phyloP scores from a whole-genome alignment of 164 flowering plant genomes.

The Vitis cinerea region DNA sequence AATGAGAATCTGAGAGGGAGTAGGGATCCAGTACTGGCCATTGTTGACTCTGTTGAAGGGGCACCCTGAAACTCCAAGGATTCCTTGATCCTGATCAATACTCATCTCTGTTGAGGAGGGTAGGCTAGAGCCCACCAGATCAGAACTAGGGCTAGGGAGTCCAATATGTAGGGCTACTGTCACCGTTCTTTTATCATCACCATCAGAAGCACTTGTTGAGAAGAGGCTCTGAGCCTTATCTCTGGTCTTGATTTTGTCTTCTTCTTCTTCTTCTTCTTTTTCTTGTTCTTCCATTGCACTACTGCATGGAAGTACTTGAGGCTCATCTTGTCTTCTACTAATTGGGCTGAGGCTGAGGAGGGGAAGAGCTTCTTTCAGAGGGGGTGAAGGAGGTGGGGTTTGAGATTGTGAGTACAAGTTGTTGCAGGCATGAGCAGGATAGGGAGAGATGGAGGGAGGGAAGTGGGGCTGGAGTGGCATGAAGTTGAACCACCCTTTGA shows the following conservation, averaged over 20 bases:
- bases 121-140: conserved; percentile 6
- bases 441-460: conserved; percentile 3
- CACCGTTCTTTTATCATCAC: conserved; percentile 14
- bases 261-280: neutral
- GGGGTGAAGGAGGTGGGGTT: conserved; percentile 17
- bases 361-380: conserved; percentile 38
- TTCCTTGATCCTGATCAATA: conserved; percentile 4
- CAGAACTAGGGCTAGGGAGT: conserved; percentile 29
- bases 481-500: conserved; percentile 30
- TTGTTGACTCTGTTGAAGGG: conserved; percentile 21
- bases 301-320: neutral
- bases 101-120: conserved; percentile 2
- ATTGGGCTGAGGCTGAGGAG: conserved; percentile 6
- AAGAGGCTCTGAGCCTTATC: too few relatives aligned
- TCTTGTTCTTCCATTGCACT: conserved; percentile 10
- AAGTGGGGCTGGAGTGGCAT: conserved; percentile 24
- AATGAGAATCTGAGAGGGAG: conserved; percentile 45
- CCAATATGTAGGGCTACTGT: conserved; percentile 37
- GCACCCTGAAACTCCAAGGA: conserved; percentile 15
- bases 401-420: neutral
- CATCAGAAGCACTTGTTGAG: neutral
- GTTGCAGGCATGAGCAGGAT: neutral
- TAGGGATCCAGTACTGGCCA: conserved; percentile 53
- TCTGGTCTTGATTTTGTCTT: too few relatives aligned
- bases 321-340: conserved; percentile 20